A percentile compares a stretch with the other conserved stretches of the same genome.
Conservation (phyloP, 805 yeast genomes). For the Pichia heedii region DNA sequence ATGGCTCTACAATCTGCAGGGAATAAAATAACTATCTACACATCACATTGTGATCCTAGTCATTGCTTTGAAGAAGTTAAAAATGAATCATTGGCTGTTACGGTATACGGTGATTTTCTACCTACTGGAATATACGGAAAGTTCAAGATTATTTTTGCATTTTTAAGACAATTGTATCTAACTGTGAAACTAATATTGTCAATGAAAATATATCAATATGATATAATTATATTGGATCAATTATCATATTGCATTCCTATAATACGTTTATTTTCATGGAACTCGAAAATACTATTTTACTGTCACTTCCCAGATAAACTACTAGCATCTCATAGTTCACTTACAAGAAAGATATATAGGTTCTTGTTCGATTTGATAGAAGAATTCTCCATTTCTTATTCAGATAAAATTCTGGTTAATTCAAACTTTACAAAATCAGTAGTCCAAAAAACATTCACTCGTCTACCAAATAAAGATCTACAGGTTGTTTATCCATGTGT, state of each 20-base stretch:
- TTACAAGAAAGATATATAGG: constrained; percentile 59
- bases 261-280: constrained; percentile 36
- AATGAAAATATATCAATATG: constrained; percentile 44
- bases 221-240: constrained; percentile 80
- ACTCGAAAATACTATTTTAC: constrained; percentile 62
- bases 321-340: constrained; percentile 49
- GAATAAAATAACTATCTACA: constrained; percentile 51
- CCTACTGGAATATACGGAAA: constrained; percentile 64
- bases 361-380: constrained; percentile 79
- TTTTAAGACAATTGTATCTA: constrained; percentile 69
- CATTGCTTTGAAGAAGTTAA: constrained; percentile 92
- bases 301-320: constrained; percentile 95
- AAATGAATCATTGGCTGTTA: constrained; percentile 46
- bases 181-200: constrained; percentile 36
- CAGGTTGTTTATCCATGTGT: constrained; percentile 77
- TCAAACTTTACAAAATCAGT: constrained; percentile 72
- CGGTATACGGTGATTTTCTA: constrained; percentile 73
- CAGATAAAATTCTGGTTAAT: constrained; percentile 82
- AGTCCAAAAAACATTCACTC: constrained; percentile 54
- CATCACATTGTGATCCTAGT: constrained; percentile 79
- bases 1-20: constrained; percentile 63
- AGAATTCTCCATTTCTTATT: constrained; percentile 63
- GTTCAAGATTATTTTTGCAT: constrained; percentile 76
- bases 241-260: constrained; percentile 77
- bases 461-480: constrained; percentile 32